These are phyloP conservation scores for Saccharomyces hybrid DNA, from an alignment of 1,139 yeast genomes.

Conservation along the genomic window DNA sequence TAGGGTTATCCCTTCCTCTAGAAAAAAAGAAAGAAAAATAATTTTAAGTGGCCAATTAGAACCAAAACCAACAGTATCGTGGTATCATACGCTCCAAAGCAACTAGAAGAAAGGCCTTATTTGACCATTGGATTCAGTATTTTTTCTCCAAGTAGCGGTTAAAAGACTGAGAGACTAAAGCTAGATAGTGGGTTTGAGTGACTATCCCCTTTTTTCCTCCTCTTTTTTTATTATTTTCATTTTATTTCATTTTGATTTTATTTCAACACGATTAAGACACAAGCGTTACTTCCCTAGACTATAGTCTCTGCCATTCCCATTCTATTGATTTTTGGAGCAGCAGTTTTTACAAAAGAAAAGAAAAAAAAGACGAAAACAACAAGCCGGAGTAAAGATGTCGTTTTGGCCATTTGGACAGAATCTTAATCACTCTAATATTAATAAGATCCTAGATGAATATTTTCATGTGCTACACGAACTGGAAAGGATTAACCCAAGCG, in stretches of 20 bases:
- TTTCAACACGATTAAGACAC: neutral
- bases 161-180: neutral
- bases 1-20: neutral
- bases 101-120: neutral
- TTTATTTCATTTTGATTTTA: neutral
- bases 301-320: neutral
- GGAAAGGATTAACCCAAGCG: conserved; percentile 10
- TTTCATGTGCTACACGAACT: conserved; percentile 27
- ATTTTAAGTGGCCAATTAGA: neutral
- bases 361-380: neutral
- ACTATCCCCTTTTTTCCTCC: neutral
- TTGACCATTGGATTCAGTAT: neutral
- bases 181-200: neutral
- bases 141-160: neutral
- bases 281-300: neutral
- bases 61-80: neutral
- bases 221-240: neutral
- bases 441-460: conserved; percentile 33
- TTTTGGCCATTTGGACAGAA: conserved; percentile 43
- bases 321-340: neutral
- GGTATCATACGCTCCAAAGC: neutral
- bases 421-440: conserved; percentile 32
- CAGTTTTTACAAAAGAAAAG: neutral
- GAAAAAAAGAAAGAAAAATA: neutral
- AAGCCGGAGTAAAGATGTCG: conserved; percentile 30